Base-by-base conservation (phyloP, 1,284 basidiomycete genomes). In the Hypsizygus ulmarius region DNA sequence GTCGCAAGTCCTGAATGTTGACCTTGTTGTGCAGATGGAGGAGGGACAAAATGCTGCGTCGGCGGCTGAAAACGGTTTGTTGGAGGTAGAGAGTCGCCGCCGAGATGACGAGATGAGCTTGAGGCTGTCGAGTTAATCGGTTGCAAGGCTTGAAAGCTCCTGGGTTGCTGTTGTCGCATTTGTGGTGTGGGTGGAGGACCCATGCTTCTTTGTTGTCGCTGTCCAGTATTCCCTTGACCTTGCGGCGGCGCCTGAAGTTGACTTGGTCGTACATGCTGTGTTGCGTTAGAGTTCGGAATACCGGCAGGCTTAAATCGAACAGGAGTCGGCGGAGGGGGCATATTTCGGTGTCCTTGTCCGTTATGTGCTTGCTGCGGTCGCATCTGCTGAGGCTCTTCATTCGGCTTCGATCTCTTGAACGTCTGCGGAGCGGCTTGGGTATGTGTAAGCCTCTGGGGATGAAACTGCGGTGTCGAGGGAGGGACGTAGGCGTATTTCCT, bases 401-500 rank as follows among this genome's bases (percentile, higher is more conserved):
- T 43, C 3, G 39, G 47, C 37, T 54, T 51, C 15, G 48, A 50
- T 19, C 56, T 54, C 39, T 66, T 60, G 48, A 61, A 63, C 8
- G 55, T 39, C 29, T 61, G 60, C 9, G 71, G 64, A 2, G 61
- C 56, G 25, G 61, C 53, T 53, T 73, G 77, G 49, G 58, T 57
- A 48, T 70, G 66, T 14, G 67, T 59, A 29, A 67, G 57, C 39
- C 62, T 63, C 33, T 67, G 64, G 3, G 61, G 55, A 29, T 66
- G 67, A 38, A 60, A 59, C 43, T 68, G 73, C 34, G 69, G 60
- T 15, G 68, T 70, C 19, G 70, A 66, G 27, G 74, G 70, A 19
- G 74, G 73, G 6, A 60, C 67, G 59, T 83, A 87, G 15, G 77
- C 74, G 59, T 80, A 87, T 63, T 83, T 77, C 50, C 85, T 88